These are phyloP conservation scores for Schwanniomyces polymorphus DNA, from an alignment of 805 yeast species.

Conservation along the genomic window DNA sequence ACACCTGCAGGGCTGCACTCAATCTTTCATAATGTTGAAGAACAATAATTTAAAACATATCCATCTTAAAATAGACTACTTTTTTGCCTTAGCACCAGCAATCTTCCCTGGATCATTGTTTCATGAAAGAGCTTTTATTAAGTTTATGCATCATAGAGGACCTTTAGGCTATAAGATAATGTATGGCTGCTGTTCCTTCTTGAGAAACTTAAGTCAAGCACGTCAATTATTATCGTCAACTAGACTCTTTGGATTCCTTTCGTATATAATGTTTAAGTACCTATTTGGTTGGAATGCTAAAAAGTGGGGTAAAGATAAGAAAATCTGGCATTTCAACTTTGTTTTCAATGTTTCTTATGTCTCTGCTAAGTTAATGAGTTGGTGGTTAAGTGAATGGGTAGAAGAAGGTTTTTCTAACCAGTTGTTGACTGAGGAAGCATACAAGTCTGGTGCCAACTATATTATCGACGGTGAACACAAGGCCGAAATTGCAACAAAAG, in stretches of 20 bases:
- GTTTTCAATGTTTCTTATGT: slow-evolving; percentile 84
- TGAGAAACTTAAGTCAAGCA: slow-evolving; percentile 69
- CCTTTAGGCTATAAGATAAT: slow-evolving; percentile 44
- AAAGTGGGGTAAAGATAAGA: slow-evolving; percentile 63
- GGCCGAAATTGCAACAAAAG: slow-evolving; percentile 40
- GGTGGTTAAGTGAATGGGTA: slow-evolving; percentile 71
- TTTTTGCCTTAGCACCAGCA: slow-evolving; percentile 87
- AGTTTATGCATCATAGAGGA: slow-evolving; percentile 57
- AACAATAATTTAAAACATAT: slow-evolving; percentile 30
- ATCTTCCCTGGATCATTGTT: slow-evolving; percentile 81
- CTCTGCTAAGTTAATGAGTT: slow-evolving; percentile 77
- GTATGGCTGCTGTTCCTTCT: slow-evolving; percentile 77
- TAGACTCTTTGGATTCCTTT: slow-evolving; percentile 54
- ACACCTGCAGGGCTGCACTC: slow-evolving; percentile 95
- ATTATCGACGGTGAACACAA: slow-evolving; percentile 13
- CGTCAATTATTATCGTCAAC: slow-evolving; percentile 45
- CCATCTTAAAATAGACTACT: slow-evolving; percentile 59
- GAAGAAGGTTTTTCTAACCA: slow-evolving; percentile 41
- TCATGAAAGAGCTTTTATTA: slow-evolving; percentile 59
- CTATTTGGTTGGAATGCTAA: slow-evolving; percentile 84
- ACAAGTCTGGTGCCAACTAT: slow-evolving; percentile 25
- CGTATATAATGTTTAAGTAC: slow-evolving; percentile 83
- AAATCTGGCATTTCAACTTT: slow-evolving; percentile 70
- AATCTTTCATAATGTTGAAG: slow-evolving; percentile 69
- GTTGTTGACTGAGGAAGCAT: slow-evolving; percentile 31